Conservation (phyloP, 257 asterid species). For the Solanum appendiculatum region DNA sequence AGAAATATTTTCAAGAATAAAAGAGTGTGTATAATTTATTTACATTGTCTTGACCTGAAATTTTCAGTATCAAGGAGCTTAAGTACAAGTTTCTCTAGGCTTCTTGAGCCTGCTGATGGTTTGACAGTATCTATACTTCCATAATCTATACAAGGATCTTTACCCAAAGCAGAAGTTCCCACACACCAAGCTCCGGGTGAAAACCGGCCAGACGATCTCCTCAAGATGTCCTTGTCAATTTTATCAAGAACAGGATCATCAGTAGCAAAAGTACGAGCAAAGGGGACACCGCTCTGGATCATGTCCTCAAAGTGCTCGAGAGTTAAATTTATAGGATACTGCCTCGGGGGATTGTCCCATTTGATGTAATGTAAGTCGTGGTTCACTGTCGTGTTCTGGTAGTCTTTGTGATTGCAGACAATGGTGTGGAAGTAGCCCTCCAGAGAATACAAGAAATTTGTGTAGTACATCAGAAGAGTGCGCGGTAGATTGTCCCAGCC, state of each 20-base stretch:
- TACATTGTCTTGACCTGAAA: slow-evolving; percentile 84
- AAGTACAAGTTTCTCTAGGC: slow-evolving; percentile 62
- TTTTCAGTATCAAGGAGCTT: slow-evolving; percentile 62
- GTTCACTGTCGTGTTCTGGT: slow-evolving; percentile 90
- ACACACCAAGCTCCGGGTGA: slow-evolving; percentile 79
- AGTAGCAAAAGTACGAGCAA: slow-evolving; percentile 54
- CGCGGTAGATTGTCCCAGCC: slow-evolving; percentile 99
- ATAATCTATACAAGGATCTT: slow-evolving; percentile 39
- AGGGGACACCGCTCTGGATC: slow-evolving; percentile 79
- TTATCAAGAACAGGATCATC: slow-evolving; percentile 41
- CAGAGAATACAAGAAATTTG: slow-evolving; percentile 74
- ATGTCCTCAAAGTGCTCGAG: slow-evolving; percentile 46
- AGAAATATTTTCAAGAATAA: neutral
- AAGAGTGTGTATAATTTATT: slow-evolving; percentile 21
- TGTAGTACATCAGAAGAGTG: slow-evolving; percentile 84
- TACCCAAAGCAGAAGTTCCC: slow-evolving; percentile 29
- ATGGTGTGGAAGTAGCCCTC: slow-evolving; percentile 94
- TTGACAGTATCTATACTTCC: slow-evolving; percentile 49
- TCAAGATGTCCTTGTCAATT: slow-evolving; percentile 51
- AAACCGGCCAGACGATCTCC: slow-evolving; percentile 28
- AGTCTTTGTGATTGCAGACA: slow-evolving; percentile 78
- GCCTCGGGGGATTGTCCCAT: slow-evolving; percentile 75
- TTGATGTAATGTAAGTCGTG: slow-evolving; percentile 67
- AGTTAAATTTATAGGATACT: slow-evolving; percentile 46
- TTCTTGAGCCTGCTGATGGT: slow-evolving; percentile 61